A percentile compares a stretch with the other conserved stretches of the same genome.
Evolutionary conservation across 345 rosid species (phyloP).

Genomic region (Syzygium aqueum): DNA sequence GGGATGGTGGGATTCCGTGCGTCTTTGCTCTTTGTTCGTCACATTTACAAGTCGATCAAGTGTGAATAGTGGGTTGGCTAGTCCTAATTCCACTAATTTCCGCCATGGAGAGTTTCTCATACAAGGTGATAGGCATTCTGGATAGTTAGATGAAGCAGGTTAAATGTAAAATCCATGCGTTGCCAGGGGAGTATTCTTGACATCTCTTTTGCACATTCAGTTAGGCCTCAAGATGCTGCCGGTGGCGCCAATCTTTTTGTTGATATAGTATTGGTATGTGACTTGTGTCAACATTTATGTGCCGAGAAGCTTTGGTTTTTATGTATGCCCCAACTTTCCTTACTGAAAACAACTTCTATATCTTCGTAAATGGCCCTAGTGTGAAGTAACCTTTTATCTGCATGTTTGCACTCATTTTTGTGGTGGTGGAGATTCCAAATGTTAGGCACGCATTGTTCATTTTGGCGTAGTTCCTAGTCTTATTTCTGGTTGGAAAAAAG

Average conservation of each 20-base stretch:
- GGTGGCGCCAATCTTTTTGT: not conserved
- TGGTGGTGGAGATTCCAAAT: not conserved
- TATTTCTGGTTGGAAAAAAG: not conserved
- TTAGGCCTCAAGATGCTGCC: not conserved
- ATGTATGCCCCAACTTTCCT: not conserved
- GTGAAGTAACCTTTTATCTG: not conserved
- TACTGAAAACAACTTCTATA: not conserved
- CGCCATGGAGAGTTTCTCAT: not conserved
- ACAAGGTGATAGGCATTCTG: not conserved
- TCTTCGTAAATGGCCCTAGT: not conserved
- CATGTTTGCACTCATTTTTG: not conserved
- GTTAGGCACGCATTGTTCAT: not conserved
- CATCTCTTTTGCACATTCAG: not conserved
- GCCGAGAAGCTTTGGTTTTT: not conserved
- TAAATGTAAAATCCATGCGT: not conserved
- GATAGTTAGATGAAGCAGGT: not conserved
- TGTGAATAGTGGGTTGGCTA: constrained; percentile 43
- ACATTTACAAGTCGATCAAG: constrained; percentile 69
- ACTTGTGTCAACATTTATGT: not conserved
- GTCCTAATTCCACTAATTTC: not conserved
- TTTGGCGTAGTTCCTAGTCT: not conserved
- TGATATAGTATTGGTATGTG: not conserved
- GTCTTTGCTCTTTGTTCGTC: constrained; percentile 60
- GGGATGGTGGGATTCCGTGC: constrained; percentile 77
- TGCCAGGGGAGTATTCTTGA: not conserved